Evolutionary conservation across 495 filamentous ascomycete species (phyloP), one percentile per base, ranked within the genome.

Genomic region (Tetracladium setigerum): DNA sequence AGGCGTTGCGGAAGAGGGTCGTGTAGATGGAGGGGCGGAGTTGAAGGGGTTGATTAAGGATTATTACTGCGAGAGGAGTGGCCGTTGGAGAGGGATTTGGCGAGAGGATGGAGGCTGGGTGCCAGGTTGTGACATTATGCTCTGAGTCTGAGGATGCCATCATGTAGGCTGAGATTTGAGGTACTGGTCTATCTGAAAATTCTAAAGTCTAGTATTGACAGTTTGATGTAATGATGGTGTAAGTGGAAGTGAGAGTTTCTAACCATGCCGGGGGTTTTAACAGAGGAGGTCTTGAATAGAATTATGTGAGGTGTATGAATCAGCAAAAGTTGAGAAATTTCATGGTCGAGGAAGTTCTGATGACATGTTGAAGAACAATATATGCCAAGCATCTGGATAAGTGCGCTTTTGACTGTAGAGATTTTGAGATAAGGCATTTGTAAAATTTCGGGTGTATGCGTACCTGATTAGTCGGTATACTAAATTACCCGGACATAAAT

Each of bases 41-140:
- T 10, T 50, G 33, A 42, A 89, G 77, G 33, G 83, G 82, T 52
- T 87, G 81, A 58, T 92, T 87, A 32, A 90, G 70, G 11, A 88
- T 62, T 22, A 90, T 54, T 17, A 90, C 65, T 1, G 77, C 79
- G 52, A 79, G 30, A 7, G 22, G 22, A n/a, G 32, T 27, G n/a
- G 39, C 35, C 1, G 37, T 18, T 1, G 13, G n/a, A 5, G 13
- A 14, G 9, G 46, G 52, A 63, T 62, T 13, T 58, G 47, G 14
- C 5, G 47, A 38, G 5, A 54, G 30, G n/a, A 56, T 43, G 37
- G 49, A 45, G 9, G 46, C 48, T 5, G 55, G 58, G 31, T 55
- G 39, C 55, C 58, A 56, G n/a, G 19, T 53, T 36, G 49, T 27
- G 39, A n/a, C 4, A 7, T n/a, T 19, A 4, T 41, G n/a, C 12